phyloP scores from a whole-genome alignment of 345 rosid genomes.

The Salix dunnii region DNA sequence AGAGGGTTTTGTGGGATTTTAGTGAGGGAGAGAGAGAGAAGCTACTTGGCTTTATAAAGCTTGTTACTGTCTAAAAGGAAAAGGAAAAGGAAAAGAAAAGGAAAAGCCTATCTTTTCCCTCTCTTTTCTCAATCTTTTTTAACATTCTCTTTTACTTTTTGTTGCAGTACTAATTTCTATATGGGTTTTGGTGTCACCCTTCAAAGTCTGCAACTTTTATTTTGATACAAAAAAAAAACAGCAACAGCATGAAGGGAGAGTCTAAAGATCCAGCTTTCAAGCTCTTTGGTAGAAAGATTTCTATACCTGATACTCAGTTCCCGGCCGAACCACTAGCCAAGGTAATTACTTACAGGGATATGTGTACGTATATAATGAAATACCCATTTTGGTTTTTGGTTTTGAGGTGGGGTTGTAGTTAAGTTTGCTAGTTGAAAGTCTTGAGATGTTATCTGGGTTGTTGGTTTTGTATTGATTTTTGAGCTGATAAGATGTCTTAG shows the following conservation, averaged over 20 bases:
- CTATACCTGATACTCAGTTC: conserved; percentile 44
- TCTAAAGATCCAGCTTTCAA: conserved; percentile 54
- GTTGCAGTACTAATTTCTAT: conserved; percentile 15
- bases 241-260: neutral
- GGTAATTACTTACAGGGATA: conserved; percentile 5
- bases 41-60: conserved; percentile 11
- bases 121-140: conserved; percentile 6
- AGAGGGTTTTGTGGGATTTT: conserved; percentile 27
- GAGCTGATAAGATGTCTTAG: neutral
- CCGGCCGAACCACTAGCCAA: conserved; percentile 29
- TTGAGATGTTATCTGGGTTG: conserved; percentile 4
- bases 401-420: neutral
- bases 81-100: neutral
- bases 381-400: neutral
- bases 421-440: neutral
- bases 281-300: conserved; percentile 73
- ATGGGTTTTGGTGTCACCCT: conserved; percentile 32
- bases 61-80: neutral
- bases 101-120: neutral
- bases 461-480: neutral
- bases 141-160: conserved; percentile 14
- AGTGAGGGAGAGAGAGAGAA: neutral
- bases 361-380: neutral
- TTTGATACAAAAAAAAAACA: neutral
- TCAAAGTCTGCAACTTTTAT: conserved; percentile 9